A percentile compares a stretch with the other conserved stretches of the same genome.
Conservation (phyloP, 148 eudicot genomes). For the Bassia scoparia region DNA sequence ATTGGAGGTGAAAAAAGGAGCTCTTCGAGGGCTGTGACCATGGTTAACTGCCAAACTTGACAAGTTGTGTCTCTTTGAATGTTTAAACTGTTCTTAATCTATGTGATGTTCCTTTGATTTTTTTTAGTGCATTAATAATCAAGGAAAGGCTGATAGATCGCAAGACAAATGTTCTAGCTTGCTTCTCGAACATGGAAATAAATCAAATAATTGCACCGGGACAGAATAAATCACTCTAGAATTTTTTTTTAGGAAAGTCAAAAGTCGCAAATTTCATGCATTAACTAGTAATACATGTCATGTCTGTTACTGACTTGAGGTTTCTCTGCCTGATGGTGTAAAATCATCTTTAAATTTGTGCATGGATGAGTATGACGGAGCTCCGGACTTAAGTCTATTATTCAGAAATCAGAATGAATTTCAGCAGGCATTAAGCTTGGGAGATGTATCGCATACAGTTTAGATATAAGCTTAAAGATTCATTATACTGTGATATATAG, state of each 20-base stretch:
- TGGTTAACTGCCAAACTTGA: too few species aligned
- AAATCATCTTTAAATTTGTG: neutral
- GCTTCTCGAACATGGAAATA: neutral
- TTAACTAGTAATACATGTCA: neutral
- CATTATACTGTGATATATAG: neutral
- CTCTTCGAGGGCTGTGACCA: neutral
- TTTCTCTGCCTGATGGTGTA: neutral
- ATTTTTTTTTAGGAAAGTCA: neutral
- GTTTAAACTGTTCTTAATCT: neutral
- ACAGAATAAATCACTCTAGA: neutral
- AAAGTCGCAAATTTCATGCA: neutral
- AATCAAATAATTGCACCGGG: neutral
- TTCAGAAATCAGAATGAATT: neutral
- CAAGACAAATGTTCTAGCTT: neutral
- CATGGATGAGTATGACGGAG: conserved; percentile 4
- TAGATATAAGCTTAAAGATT: neutral
- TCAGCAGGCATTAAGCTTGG: neutral
- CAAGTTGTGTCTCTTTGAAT: too few species aligned
- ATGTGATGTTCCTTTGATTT: neutral
- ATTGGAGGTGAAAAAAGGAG: neutral
- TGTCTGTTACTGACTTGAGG: neutral
- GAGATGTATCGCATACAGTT: neutral
- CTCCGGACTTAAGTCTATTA: neutral
- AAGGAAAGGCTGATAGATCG: neutral
- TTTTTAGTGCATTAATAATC: neutral